Evolutionary conservation across 2,329 filamentous ascomycete genomes (phyloP).

Genomic region (Pseudogymnoascus sp.): DNA sequence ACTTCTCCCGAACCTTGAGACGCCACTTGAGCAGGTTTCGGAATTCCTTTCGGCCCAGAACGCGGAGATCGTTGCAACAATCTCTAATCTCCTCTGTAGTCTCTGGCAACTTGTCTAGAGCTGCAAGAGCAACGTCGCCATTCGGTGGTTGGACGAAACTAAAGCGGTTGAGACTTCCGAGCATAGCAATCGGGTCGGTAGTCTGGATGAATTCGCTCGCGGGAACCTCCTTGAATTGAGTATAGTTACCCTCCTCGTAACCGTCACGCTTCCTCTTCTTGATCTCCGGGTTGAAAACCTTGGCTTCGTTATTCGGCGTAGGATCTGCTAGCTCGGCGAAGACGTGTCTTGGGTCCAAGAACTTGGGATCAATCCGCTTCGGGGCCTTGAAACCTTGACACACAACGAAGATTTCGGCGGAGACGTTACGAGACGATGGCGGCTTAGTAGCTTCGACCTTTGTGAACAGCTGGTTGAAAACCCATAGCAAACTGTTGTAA

Average conservation of each 20-base stretch:
- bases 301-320: slow-evolving; percentile 90
- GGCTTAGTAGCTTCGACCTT: slow-evolving; percentile 98
- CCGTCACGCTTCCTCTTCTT: slow-evolving; percentile 97
- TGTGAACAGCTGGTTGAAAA: slow-evolving; percentile 91
- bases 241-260: slow-evolving; percentile 94
- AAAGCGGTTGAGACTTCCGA: slow-evolving; percentile 77
- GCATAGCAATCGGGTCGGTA: slow-evolving; percentile 82
- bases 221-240: slow-evolving; percentile 78
- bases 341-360: slow-evolving; percentile 80
- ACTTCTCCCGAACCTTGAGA: slow-evolving; percentile 78
- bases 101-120: slow-evolving; percentile 75
- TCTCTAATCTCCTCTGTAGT: slow-evolving; percentile 74
- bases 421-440: slow-evolving; percentile 89
- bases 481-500: slow-evolving; percentile 92
- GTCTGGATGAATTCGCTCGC: slow-evolving; percentile 94
- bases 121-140: slow-evolving; percentile 77
- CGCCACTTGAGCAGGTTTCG: slow-evolving; percentile 84
- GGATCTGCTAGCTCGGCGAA: slow-evolving; percentile 86
- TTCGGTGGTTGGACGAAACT: slow-evolving; percentile 73
- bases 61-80: slow-evolving; percentile 77
- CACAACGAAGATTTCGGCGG: slow-evolving; percentile 97
- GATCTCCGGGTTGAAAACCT: slow-evolving; percentile 93
- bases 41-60: slow-evolving; percentile 90
- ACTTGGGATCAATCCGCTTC: slow-evolving; percentile 84
- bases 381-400: slow-evolving; percentile 93